Base-by-base conservation (phyloP, 306 rosid genomes). In the Trichosanthes truncata region DNA sequence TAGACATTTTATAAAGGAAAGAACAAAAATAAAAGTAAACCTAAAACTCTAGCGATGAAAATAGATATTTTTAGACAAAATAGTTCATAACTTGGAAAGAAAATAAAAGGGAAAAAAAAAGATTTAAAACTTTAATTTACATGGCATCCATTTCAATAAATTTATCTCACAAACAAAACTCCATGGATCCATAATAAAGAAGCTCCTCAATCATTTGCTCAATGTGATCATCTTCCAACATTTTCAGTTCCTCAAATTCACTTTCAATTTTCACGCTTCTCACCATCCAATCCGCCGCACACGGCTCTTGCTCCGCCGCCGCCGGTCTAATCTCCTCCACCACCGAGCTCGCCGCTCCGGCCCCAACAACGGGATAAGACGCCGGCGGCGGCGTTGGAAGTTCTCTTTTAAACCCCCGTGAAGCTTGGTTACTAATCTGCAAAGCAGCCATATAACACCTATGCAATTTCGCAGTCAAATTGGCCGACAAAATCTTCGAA, bases 121-220 rank as follows among this genome's bases (percentile, higher is more conserved):
- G 10, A 3, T 11, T 0, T 0, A 60, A 12, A 60, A 35, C 18
- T 60, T 29, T 61, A 6, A 61, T 60, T 4, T 69, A 69, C 17
- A n/a, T 20, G 9, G 33, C 13, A 61, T 10, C 38, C 29, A 61
- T 9, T 12, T 52, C 17, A 26, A 26, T 3, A 14, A 48, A 48
- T 29, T 29, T 4, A 36, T 14, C 7, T 25, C 57, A 76, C 31
- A 76, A 53, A 53, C 79, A 51, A 14, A 76, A 36, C 48, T 76
- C 79, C 59, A 76, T 53, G 41, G 79, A 76, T 29, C 79, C 79
- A 33, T 76, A 53, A 17, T 76, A 53, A 76, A 53, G 62, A 53
- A 76, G 56, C 48, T 76, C 79, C 66, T 76, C 46, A 33, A 76
- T 76, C 79, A 76, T 76, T 21, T 76, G 79, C 51, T 76, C 79